Conservation (phyloP, 257 asterid species). For the Solanum virginianum region DNA sequence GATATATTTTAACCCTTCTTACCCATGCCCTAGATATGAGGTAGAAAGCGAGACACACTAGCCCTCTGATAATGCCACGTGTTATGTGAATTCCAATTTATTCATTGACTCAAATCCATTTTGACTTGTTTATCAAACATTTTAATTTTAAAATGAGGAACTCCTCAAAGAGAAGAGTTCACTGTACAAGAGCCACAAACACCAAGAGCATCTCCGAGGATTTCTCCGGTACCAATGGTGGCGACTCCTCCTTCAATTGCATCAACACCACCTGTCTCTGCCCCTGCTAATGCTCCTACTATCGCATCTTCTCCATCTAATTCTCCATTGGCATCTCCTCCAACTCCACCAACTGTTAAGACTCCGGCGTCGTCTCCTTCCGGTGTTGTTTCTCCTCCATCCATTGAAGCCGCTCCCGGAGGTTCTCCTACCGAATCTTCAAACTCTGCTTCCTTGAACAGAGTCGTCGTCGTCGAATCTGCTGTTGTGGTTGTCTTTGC, state of each 20-base stretch:
- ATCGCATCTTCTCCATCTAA: conserved; percentile 2
- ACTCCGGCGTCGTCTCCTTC: conserved; percentile 17
- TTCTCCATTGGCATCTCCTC: conserved; percentile 25
- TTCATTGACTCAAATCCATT: no score
- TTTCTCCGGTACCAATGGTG: conserved; percentile 12
- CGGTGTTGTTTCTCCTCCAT: conserved; percentile 3
- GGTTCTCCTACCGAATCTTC: conserved; percentile 17
- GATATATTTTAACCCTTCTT: no score
- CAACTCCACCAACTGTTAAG: conserved; percentile 4
- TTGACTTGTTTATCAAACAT: no score
- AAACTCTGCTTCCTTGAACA: conserved; percentile 24
- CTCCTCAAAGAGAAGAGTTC: no score
- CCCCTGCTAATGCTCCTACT: background rate
- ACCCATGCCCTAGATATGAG: no score
- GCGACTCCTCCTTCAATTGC: background rate
- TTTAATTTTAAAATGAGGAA: no score
- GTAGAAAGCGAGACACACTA: no score
- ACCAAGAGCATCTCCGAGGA: conserved; percentile 28
- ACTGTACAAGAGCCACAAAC: conserved; percentile 11
- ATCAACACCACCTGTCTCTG: background rate
- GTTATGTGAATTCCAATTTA: no score
- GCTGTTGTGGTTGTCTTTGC: conserved; percentile 20
- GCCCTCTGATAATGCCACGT: no score
- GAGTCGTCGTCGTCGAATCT: conserved; percentile 35
- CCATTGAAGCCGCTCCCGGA: conserved; percentile 17